Percentiles rank a stretch among this genome's conserved stretches.
These are phyloP conservation scores for fission yeast (Schizosaccharomyces pombe) DNA, from an alignment of 805 yeast genomes.

Conservation along the genomic window DNA sequence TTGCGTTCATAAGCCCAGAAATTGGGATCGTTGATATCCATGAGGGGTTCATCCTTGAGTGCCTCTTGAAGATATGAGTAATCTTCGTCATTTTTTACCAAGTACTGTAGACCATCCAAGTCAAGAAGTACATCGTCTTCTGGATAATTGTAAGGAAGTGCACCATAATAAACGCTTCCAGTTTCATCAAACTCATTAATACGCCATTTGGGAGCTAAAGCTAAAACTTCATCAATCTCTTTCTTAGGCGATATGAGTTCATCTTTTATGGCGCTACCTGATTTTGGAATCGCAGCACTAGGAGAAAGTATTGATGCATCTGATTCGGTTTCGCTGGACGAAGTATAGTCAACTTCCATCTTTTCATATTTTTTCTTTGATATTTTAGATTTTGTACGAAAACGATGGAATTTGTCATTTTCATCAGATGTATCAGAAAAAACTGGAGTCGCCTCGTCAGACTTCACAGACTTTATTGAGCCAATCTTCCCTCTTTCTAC, in stretches of 20 bases:
- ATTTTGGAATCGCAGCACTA: neutral
- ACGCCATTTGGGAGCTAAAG: neutral
- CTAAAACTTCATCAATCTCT: neutral
- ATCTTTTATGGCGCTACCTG: neutral
- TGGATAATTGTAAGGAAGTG: constrained; percentile 15
- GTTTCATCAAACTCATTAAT: neutral
- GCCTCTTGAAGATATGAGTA: constrained; percentile 27
- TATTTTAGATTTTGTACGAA: neutral
- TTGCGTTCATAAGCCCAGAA: constrained; percentile 49
- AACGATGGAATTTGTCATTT: neutral
- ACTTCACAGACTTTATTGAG: neutral
- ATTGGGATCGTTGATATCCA: constrained; percentile 18
- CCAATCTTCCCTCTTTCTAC: neutral
- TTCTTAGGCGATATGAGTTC: neutral
- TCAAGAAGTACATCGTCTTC: constrained; percentile 17
- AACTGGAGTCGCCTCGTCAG: neutral
- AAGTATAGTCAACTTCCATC: neutral
- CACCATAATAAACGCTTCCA: neutral
- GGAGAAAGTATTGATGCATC: neutral
- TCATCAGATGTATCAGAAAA: neutral
- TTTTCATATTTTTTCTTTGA: neutral
- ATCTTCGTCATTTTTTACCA: constrained; percentile 59
- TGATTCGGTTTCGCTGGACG: neutral
- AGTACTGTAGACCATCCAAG: constrained; percentile 26
- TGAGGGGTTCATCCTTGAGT: constrained; percentile 15